phyloP scores from a whole-genome alignment of 495 filamentous ascomycete species.

The Daldinia caldariorum region DNA sequence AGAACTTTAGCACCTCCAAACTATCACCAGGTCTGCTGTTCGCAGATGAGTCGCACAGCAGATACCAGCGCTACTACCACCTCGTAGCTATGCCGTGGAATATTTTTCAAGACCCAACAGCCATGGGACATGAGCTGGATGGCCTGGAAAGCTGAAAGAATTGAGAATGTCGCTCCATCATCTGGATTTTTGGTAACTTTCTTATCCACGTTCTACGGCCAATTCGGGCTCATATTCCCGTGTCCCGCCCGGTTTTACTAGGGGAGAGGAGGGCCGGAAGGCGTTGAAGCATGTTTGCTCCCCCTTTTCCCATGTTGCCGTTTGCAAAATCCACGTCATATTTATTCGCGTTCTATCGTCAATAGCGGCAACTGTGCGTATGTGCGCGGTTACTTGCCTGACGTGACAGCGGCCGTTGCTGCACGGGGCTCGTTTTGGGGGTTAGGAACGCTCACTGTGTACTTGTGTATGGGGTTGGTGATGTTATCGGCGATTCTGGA shows the following conservation, averaged over 20 bases:
- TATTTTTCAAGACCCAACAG: neutral
- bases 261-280: neutral
- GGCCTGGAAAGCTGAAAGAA: neutral
- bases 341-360: slow-evolving; percentile 5
- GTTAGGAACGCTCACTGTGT: slow-evolving; percentile 6
- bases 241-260: neutral
- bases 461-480: slow-evolving; percentile 15
- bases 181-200: neutral
- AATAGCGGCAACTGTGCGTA: slow-evolving; percentile 11
- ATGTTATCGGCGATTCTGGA: slow-evolving; percentile 23
- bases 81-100: slow-evolving; percentile 8
- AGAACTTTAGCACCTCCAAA: slow-evolving; percentile 18
- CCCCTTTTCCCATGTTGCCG: slow-evolving; percentile 6
- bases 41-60: slow-evolving; percentile 22
- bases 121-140: neutral
- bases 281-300: neutral
- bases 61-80: slow-evolving; percentile 9
- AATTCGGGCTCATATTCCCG: neutral
- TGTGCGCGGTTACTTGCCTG: slow-evolving; percentile 34
- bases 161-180: neutral
- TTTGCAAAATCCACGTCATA: slow-evolving; percentile 5
- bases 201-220: neutral
- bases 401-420: slow-evolving; percentile 41
- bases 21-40: neutral
- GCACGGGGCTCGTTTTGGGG: slow-evolving; percentile 37